Percentiles rank a stretch among this genome's conserved stretches.
Conservation (phyloP, 768 basidiomycete genomes). For the Lactarius tabidus region DNA sequence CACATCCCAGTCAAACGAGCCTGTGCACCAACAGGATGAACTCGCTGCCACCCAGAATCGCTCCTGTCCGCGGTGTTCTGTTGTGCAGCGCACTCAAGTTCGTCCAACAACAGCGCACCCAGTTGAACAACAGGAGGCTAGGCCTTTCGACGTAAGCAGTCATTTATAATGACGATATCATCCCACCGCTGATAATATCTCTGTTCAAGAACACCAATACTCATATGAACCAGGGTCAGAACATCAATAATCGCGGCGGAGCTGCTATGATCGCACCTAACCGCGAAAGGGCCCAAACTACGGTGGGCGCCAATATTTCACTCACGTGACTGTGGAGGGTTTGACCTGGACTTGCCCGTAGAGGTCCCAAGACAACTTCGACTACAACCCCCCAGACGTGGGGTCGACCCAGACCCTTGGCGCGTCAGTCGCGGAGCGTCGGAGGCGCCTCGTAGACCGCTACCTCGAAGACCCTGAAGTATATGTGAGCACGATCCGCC, state of each 20-base stretch:
- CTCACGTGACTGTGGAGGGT: not conserved
- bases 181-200: not conserved
- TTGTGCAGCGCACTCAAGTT: not conserved
- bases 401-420: not conserved
- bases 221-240: not conserved
- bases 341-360: no score
- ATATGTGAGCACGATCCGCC: not conserved
- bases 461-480: conserved; percentile 4
- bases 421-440: not conserved
- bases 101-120: not conserved
- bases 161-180: not conserved
- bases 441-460: not conserved
- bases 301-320: not conserved
- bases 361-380: not conserved
- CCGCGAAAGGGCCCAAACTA: not conserved
- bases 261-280: not conserved
- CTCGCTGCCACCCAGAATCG: not conserved
- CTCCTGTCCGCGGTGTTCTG: not conserved
- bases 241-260: not conserved
- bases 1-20: not conserved
- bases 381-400: not conserved
- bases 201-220: not conserved
- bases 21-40: not conserved
- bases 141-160: not conserved
- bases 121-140: not conserved